Base-by-base conservation (phyloP, 805 yeast species). In the Yarrowia sp. region DNA sequence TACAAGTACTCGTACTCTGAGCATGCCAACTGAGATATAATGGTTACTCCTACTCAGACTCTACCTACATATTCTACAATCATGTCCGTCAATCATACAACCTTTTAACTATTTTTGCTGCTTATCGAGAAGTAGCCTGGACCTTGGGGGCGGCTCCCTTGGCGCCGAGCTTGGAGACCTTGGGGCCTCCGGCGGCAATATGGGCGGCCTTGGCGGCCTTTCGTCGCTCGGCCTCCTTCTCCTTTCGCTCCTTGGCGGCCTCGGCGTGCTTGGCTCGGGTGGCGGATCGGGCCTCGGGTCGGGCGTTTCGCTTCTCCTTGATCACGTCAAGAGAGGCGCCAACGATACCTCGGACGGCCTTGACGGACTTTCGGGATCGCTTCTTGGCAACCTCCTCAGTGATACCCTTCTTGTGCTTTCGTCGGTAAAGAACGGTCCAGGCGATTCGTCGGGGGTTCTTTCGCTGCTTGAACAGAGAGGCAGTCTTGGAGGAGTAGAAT, bases 391-490 rank as follows among this genome's bases (percentile, higher is more conserved):
- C 91, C 87, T 95, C 99, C 88, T 95, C 99, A 80, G 97, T 89
- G 82, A 94, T 88, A 87, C 99, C 99, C 87, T 95, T 95, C 90
- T 92, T 92, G 97, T 95, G 98, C 87, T 94, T 97, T 86, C 97
- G 91, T 89, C 99, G 94, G 94, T 86, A 95, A 80, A 95, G 88
- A 80, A 94, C 98, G 77, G 99, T 95, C 99, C 99, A 95, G 75
- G 98, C 89, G 82, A 95, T 89, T 89, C 97, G 91, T 89, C 99
- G 93, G 86, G 99, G 99, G 93, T 95, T 95, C 97, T 95, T 95
- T 90, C 98, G 92, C 88, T 95, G 99, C 82, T 89, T 88, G 95
- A 95, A 95, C 81, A 95, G 89, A 82, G 98, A 92, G 79, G 97
- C 94, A 81, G 97, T 88, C 86, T 95, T 95, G 78, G 98, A 90